Percentiles rank a stretch among this genome's conserved stretches.
These are phyloP conservation scores for Ophiostoma ulmi DNA, from an alignment of 2,329 filamentous ascomycete species.

Conservation along the genomic window DNA sequence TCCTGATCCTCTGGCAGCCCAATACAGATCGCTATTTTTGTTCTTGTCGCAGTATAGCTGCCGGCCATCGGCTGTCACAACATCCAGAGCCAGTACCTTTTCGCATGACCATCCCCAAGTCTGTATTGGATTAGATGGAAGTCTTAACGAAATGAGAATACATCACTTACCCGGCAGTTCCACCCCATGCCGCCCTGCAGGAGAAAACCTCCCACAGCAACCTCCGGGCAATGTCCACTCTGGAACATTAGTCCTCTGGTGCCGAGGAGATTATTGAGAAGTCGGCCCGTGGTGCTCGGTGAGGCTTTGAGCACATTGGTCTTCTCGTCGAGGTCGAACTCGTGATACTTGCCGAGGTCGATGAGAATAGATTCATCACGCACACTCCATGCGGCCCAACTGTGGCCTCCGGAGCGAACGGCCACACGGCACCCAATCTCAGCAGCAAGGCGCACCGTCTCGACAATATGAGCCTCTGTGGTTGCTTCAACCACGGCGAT, in stretches of 20 bases:
- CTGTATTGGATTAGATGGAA: slow-evolving; percentile 24
- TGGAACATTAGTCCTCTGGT: slow-evolving; percentile 44
- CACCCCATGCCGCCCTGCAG: slow-evolving; percentile 55
- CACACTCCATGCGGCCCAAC: slow-evolving; percentile 45
- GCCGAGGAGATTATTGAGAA: slow-evolving; percentile 39
- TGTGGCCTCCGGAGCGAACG: slow-evolving; percentile 45
- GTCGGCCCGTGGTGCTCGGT: slow-evolving; percentile 43
- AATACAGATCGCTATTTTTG: slow-evolving; percentile 45
- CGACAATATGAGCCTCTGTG: slow-evolving; percentile 34
- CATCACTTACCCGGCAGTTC: slow-evolving; percentile 41
- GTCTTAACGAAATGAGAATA: not conserved
- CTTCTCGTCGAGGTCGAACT: slow-evolving; percentile 38
- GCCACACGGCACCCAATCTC: slow-evolving; percentile 36
- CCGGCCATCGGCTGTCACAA: slow-evolving; percentile 43
- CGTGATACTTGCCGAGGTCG: slow-evolving; percentile 32
- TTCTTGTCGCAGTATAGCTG: slow-evolving; percentile 35
- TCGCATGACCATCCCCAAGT: slow-evolving; percentile 54
- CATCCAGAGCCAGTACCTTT: slow-evolving; percentile 42
- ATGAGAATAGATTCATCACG: slow-evolving; percentile 41
- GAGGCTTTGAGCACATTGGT: slow-evolving; percentile 39
- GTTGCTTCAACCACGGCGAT: slow-evolving; percentile 40
- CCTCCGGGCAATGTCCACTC: slow-evolving; percentile 53
- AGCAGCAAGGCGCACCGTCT: slow-evolving; percentile 38
- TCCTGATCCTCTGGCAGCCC: slow-evolving; percentile 46
- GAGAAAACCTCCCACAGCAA: slow-evolving; percentile 52